Conservation (phyloP, 352 stramenopile genomes). For the Phytophthora foliorum region DNA sequence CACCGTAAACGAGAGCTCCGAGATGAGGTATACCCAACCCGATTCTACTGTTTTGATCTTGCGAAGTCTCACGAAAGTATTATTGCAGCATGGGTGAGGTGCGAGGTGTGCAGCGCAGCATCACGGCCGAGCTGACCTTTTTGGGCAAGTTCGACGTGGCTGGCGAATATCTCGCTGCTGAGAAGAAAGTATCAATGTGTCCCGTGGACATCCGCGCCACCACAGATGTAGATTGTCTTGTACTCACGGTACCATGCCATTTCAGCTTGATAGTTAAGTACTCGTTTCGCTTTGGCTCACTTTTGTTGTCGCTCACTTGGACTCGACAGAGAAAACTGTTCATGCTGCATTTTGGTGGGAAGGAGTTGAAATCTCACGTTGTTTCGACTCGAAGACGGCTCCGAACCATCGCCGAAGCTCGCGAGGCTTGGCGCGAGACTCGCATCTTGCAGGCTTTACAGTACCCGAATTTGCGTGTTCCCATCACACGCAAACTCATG, state of each 20-base stretch:
- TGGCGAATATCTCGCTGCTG: conserved; percentile 79
- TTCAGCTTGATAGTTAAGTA: conserved; percentile 1
- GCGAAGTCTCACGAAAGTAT: not conserved
- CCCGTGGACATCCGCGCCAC: conserved; percentile 81
- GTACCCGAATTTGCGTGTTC: conserved; percentile 75
- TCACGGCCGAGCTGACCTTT: conserved; percentile 82
- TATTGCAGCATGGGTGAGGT: conserved; percentile 58
- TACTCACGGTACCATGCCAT: conserved; percentile 64
- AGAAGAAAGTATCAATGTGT: conserved; percentile 74
- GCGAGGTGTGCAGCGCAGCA: conserved; percentile 66
- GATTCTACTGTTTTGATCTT: not conserved
- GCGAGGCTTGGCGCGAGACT: conserved; percentile 80
- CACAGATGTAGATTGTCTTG: conserved; percentile 75
- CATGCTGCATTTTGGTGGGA: conserved; percentile 70
- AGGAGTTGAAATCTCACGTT: conserved; percentile 74
- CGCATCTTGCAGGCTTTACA: conserved; percentile 74
- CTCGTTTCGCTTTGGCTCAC: not conserved
- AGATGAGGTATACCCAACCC: conserved; percentile 53
- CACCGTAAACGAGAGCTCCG: conserved; percentile 64
- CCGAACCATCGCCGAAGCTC: conserved; percentile 57
- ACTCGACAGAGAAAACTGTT: conserved; percentile 75
- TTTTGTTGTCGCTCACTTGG: conserved; percentile 5
- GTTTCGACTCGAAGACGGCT: conserved; percentile 54
- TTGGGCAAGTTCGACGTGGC: conserved; percentile 85
- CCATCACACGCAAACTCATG: conserved; percentile 89